phyloP scores from a whole-genome alignment of 495 filamentous ascomycete species.

The Podospora didyma region DNA sequence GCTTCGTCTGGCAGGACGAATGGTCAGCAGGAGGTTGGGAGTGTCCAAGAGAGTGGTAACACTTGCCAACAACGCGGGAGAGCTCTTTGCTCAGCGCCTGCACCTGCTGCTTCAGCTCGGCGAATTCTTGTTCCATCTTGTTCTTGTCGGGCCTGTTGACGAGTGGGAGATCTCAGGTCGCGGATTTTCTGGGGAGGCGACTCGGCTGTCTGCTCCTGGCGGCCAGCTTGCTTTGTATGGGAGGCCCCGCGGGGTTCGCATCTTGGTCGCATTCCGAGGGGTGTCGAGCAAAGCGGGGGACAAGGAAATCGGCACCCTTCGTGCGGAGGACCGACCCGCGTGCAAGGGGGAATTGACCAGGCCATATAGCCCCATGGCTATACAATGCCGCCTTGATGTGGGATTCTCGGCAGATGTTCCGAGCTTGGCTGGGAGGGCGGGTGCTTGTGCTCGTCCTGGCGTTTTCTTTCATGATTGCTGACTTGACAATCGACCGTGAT shows the following conservation, averaged over 20 bases:
- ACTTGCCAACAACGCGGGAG: constrained; percentile 29
- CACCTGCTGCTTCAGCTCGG: constrained; percentile 40
- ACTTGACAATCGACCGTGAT: too few relatives aligned
- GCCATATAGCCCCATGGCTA: constrained; percentile 1
- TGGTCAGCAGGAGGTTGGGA: constrained; percentile 1
- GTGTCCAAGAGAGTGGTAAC: not conserved
- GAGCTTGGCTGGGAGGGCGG: not conserved
- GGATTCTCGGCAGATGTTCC: constrained; percentile 12
- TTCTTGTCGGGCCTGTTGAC: not conserved
- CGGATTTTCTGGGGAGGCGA: too few relatives aligned
- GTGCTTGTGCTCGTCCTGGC: too few relatives aligned
- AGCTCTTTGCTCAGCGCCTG: constrained; percentile 34
- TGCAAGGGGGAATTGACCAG: constrained; percentile 1
- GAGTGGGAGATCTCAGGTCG: too few relatives aligned
- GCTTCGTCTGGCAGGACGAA: constrained; percentile 34
- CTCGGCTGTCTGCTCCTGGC: too few relatives aligned
- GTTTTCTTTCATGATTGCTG: too few relatives aligned
- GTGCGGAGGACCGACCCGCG: not conserved
- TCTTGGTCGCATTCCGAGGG: too few relatives aligned
- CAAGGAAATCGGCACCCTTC: not conserved
- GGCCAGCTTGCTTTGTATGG: not conserved
- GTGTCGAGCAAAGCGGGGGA: too few relatives aligned
- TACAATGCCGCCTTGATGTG: not conserved
- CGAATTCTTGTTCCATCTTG: constrained; percentile 36
- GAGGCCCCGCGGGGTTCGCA: not conserved